Evolutionary conservation across 2,329 filamentous ascomycete genomes (phyloP), one percentile per base, ranked within the genome.

Genomic region (Cucurbitaria berberidis): DNA sequence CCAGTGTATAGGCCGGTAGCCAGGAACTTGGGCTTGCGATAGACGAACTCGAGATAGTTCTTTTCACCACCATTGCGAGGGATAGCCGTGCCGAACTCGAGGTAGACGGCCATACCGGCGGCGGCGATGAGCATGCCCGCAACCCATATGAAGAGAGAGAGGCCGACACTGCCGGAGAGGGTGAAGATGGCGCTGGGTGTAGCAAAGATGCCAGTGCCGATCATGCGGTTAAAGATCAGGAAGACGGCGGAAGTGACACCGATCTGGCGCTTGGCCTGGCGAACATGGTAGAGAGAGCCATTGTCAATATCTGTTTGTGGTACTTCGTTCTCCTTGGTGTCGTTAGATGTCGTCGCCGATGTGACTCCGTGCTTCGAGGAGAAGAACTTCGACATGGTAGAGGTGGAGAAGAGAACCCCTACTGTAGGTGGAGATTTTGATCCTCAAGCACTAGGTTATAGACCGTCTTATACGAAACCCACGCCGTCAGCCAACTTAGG

Each of bases 131-230:
- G 62, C 74, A 84, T 84, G 22, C 86, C 86, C 1, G 77, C 77
- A 1, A 88, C 77, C 86, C 86, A 89, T 59, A 89, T 81, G 59
- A 88, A 80, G 19, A 88, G 77, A 0, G 84, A 78, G 0, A 88
- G 77, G 3, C 86, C 86, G n/a, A 86, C 81, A 53, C 82, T 86
- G 51, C 86, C 85, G 8, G 80, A 82, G 0, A 84, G 78, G 2
- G 73, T 63, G 45, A 88, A 77, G 58, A 88, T 86, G 35, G 80
- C 78, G 36, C 80, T 80, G 0, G 86, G 85, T 0, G 85, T 88
- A 1, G 86, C 83, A 61, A 88, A 88, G 72, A 89, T 88, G 57
- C 86, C 86, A 10, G 84, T 87, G 36, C 86, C 86, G 51, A 89
- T 84, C 75, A 88, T 84, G 52, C 85, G 82, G 75, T 87, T 87